Evolutionary conservation across 2,329 filamentous ascomycete species (phyloP).

Genomic region (Ascochyta rabiei): DNA sequence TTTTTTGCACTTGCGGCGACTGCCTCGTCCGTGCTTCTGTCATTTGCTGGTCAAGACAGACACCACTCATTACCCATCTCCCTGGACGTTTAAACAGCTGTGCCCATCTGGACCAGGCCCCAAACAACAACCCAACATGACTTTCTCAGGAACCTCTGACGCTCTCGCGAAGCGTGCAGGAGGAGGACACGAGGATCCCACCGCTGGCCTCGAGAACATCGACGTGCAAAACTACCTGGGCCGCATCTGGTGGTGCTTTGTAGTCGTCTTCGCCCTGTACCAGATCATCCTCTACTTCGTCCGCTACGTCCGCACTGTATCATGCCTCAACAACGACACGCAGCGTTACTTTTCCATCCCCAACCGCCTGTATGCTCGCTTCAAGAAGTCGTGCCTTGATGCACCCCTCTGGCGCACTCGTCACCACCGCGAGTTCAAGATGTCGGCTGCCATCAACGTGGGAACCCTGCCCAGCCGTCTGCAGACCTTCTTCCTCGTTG

Average conservation of each 20-base stretch:
- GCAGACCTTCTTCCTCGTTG: constrained; percentile 54
- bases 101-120: constrained; percentile 23
- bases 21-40: constrained; percentile 36
- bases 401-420: constrained; percentile 56
- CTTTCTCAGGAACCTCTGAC: constrained; percentile 25
- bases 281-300: constrained; percentile 65
- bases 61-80: constrained; percentile 37
- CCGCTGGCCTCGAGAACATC: constrained; percentile 39
- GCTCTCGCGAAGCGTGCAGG: constrained; percentile 32
- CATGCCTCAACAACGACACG: constrained; percentile 77
- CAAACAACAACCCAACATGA: constrained; percentile 32
- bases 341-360: constrained; percentile 79
- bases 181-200: constrained; percentile 34
- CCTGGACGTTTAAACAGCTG: constrained; percentile 18
- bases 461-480: constrained; percentile 57
- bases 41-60: constrained; percentile 49
- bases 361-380: constrained; percentile 55
- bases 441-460: constrained; percentile 56
- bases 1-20: constrained; percentile 18
- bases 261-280: constrained; percentile 70
- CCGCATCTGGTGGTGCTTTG: constrained; percentile 64
- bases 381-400: constrained; percentile 55
- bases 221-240: constrained; percentile 47
- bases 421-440: constrained; percentile 59
- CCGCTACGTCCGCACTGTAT: constrained; percentile 73